Percentiles rank a stretch among this genome's conserved stretches.
These are phyloP conservation scores for Yamadazyma kanchanaburiensis DNA, from an alignment of 1,139 yeast genomes.

Conservation along the genomic window DNA sequence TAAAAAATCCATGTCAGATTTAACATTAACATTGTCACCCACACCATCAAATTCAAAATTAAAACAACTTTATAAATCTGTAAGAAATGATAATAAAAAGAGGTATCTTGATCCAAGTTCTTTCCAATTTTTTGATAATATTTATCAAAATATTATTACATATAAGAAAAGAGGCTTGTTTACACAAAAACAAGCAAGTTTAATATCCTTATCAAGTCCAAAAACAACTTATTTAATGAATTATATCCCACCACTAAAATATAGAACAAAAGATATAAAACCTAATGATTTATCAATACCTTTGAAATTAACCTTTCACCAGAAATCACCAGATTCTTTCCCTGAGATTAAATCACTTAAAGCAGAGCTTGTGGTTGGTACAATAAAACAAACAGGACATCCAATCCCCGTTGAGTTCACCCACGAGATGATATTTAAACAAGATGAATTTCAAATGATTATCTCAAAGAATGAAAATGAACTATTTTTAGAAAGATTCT, in stretches of 20 bases:
- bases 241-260: slow-evolving; percentile 35
- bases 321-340: slow-evolving; percentile 6
- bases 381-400: slow-evolving; percentile 27
- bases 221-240: slow-evolving; percentile 24
- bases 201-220: slow-evolving; percentile 36
- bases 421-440: slow-evolving; percentile 38
- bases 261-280: slow-evolving; percentile 13
- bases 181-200: slow-evolving; percentile 25
- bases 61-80: slow-evolving; percentile 27
- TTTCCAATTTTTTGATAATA: slow-evolving; percentile 17
- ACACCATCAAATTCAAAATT: slow-evolving; percentile 21
- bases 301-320: slow-evolving; percentile 29
- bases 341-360: slow-evolving; percentile 31
- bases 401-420: slow-evolving; percentile 39
- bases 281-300: slow-evolving; percentile 23
- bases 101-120: slow-evolving; percentile 5
- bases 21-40: slow-evolving; percentile 12
- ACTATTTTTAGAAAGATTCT: slow-evolving; percentile 31
- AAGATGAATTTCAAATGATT: slow-evolving; percentile 19
- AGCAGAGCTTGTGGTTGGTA: slow-evolving; percentile 35
- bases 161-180: slow-evolving; percentile 36
- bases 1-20: slow-evolving; percentile 7
- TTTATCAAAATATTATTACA: slow-evolving; percentile 32
- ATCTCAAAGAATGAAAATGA: slow-evolving; percentile 20
- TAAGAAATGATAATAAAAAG: slow-evolving; percentile 10